Percentiles rank a stretch among this genome's conserved stretches.
Conservation (phyloP, 768 basidiomycete genomes). For the Udeniomyces megalosporus region DNA sequence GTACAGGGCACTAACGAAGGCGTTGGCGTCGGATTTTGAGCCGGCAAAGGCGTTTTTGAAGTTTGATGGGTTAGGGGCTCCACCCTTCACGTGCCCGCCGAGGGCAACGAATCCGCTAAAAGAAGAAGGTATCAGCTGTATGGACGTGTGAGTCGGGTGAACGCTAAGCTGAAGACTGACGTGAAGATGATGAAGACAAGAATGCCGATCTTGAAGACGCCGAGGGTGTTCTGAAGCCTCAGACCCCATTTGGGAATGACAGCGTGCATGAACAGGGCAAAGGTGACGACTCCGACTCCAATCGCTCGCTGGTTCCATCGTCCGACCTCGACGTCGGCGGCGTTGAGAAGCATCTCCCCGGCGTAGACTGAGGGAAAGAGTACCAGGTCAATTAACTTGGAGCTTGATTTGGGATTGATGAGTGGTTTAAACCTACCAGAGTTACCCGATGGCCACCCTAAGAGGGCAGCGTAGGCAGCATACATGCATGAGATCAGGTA, state of each 20-base stretch:
- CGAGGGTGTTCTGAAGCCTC: conserved; percentile 33
- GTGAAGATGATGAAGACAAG: conserved; percentile 37
- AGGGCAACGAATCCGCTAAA: conserved; percentile 5
- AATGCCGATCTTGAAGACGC: conserved; percentile 42
- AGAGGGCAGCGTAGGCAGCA: conserved; percentile 12
- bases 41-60: conserved; percentile 20
- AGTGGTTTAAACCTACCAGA: no score
- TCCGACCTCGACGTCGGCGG: conserved; percentile 23
- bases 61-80: conserved; percentile 16
- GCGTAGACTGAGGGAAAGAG: no score
- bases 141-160: not conserved
- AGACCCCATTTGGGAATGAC: conserved; percentile 19
- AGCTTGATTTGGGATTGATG: no score
- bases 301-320: conserved; percentile 45
- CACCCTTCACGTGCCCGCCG: conserved; percentile 2
- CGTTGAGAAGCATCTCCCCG: conserved; percentile 14
- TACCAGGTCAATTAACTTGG: no score
- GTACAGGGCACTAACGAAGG: conserved; percentile 17
- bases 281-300: conserved; percentile 38
- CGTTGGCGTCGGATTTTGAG: conserved; percentile 17
- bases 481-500: conserved; percentile 19
- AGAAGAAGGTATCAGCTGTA: not conserved
- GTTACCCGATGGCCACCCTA: conserved; percentile 15
- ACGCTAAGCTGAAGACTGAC: conserved; percentile 34
- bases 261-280: conserved; percentile 17